phyloP scores from a whole-genome alignment of 768 basidiomycete genomes.

The Lactarius tabidus region DNA sequence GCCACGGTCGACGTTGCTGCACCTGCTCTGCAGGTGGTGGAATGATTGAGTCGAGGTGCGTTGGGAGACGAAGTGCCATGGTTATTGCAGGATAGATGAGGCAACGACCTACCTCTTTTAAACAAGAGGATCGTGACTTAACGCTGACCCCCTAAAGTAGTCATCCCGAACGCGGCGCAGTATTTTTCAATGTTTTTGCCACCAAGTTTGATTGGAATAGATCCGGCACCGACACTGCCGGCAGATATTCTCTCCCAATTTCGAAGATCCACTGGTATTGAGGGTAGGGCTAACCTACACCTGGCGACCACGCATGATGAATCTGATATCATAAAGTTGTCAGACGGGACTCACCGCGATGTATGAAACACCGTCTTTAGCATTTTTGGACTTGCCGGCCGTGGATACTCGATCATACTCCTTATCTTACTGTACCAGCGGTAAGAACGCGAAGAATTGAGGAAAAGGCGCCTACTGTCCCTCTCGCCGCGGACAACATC shows the following conservation, averaged over 20 bases:
- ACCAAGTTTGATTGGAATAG: not conserved
- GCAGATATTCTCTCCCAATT: not conserved
- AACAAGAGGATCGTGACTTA: no score
- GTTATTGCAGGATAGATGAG: not conserved
- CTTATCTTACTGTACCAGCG: conserved; percentile 1
- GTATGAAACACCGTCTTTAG: conserved; percentile 6
- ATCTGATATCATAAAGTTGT: not conserved
- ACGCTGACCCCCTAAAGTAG: no score
- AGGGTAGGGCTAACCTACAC: not conserved
- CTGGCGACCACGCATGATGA: not conserved
- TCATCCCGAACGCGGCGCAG: no score
- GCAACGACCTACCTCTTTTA: conserved; percentile 18
- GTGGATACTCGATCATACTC: conserved; percentile 16
- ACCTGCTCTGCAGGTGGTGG: conserved; percentile 50
- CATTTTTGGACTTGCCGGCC: conserved; percentile 7
- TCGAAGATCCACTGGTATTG: not conserved
- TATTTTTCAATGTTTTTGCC: no score
- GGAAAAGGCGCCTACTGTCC: not conserved
- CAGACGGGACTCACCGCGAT: not conserved
- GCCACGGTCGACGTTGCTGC: conserved; percentile 47
- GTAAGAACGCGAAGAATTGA: not conserved
- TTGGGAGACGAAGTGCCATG: conserved; percentile 63
- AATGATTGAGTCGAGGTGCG: conserved; percentile 55
- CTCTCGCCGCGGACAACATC: conserved; percentile 12
- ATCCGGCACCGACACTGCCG: not conserved